Evolutionary conservation across 331 rosid species (phyloP), one percentile per base, ranked within the genome.

Genomic region (Quercus lobata): DNA sequence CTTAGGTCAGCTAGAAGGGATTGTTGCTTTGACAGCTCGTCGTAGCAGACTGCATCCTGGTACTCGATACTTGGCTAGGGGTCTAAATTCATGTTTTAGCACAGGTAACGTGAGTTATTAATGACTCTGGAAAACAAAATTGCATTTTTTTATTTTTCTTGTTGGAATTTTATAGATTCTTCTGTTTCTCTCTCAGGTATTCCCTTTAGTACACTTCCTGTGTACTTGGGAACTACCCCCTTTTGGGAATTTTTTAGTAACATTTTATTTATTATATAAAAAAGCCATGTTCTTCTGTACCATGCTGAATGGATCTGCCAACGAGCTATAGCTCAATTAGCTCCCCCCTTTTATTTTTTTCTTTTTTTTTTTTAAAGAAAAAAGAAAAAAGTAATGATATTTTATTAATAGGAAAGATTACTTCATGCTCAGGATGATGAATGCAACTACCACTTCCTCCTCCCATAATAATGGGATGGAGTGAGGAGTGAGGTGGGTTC

Each of bases 41-140:
- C 94, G 99, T 74, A 96, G 99, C 86, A 88, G 97, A 92, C 83
- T 96, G 86, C 99, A 96, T 86, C 99, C 99, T 19, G 99, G 99
- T 57, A 96, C 99, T 78, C 93, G 98, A 57, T 96, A 96, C 84
- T 88, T 96, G 90, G 99, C 99, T 2, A 88, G 99, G 89, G 99
- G 99, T 58, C 52, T 96, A 76, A 96, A 96, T 93, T 92, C 99
- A 60, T 96, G 99, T 88, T 93, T 81, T 76, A 89, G 98, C 89
- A 90, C 99, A 86, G 99, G 99, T 93, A 85, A 68, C 76, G 61
- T 77, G 69, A 65, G 78, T 73, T 73, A 62, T 75, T 76, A 54
- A 77, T 24, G 71, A 29, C 19, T 58, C n/a, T 79, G 69, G 80
- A 58, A 58, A 73, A 65, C 75, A 35, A 6, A 63, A 65, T 74